Conservation (phyloP, 805 yeast genomes). For the Schwanniomyces pseudopolymorphus region DNA sequence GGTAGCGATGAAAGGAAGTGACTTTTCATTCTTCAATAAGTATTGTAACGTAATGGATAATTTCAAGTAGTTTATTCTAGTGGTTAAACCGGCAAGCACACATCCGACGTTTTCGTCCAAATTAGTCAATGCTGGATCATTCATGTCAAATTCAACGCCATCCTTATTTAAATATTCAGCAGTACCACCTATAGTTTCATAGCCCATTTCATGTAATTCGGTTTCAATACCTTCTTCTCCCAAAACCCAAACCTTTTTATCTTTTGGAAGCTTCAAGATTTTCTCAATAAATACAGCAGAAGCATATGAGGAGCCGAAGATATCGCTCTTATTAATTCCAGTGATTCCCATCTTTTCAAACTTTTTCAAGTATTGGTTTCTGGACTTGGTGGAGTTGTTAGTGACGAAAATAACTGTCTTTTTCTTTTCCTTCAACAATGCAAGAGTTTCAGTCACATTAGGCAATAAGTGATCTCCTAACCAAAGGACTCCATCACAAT, state of each 20-base stretch:
- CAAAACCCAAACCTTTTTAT: constrained; percentile 80
- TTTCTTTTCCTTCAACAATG: constrained; percentile 49
- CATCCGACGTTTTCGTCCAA: constrained; percentile 78
- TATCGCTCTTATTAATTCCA: constrained; percentile 55
- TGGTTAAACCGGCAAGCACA: constrained; percentile 86
- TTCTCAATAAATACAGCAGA: constrained; percentile 81
- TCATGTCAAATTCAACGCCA: constrained; percentile 54
- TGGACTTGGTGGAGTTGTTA: constrained; percentile 90
- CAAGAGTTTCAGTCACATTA: constrained; percentile 70
- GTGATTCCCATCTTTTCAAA: constrained; percentile 61
- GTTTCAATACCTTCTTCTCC: constrained; percentile 87
- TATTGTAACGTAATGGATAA: constrained; percentile 82
- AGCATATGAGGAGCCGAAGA: constrained; percentile 91
- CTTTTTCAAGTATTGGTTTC: constrained; percentile 73
- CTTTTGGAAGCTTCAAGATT: constrained; percentile 70
- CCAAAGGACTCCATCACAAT: constrained; percentile 98
- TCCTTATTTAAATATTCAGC: constrained; percentile 55
- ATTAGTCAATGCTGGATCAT: constrained; percentile 51
- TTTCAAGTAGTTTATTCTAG: constrained; percentile 75
- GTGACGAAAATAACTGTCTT: constrained; percentile 88
- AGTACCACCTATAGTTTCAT: constrained; percentile 76
- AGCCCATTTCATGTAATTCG: constrained; percentile 76
- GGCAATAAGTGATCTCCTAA: constrained; percentile 82
- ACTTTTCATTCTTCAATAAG: constrained; percentile 54
- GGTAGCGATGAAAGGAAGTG: constrained; percentile 81